Base-by-base conservation (phyloP, 768 basidiomycete genomes). In the Coprinellus aureogranulatus region DNA sequence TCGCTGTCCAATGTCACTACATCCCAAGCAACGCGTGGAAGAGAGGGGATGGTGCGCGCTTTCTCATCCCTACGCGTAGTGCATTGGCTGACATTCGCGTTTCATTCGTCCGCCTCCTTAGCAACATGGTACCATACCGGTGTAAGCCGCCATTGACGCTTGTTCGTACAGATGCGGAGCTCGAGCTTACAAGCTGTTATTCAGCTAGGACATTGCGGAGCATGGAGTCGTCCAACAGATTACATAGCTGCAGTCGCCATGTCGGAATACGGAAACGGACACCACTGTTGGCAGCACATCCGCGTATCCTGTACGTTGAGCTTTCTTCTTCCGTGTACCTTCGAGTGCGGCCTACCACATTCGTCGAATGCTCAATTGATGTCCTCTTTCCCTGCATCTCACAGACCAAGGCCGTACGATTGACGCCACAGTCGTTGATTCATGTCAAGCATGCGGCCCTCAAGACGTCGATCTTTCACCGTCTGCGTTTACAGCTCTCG, bases 381-480 rank as follows among this genome's bases (percentile, higher is more conserved):
- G n/a, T n/a, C n/a, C 27, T 44, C 22, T 11, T 23, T 6, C 8
- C 20, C 27, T 26, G 26, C 28, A n/a, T n/a, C 37, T 28, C 40
- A 20, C 46, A 72, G 71, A 70, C 56, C 44, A 59, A 57, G 69
- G 69, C 11, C 67, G 62, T 34, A 51, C 63, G 11, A 58, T 70
- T 12, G 55, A 55, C 16, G 70, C 65, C 5, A 61, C 58, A 22
- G 62, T 71, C 5, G 67, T 68, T 26, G 71, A 72, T 59, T 63
- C 67, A 2, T 72, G 71, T 55, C 67, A 67, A n/a, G 64, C 67
- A 2, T 71, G 71, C 54, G 61, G 59, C 22, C 56, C 45, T n/a
- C 61, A 63, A 40, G 62, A 59, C 34, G 61, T 72, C 41, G 70
- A 72, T 55, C 61, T 72, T 4, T 70, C 71, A 23, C 60, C 59